phyloP scores from a whole-genome alignment of 1,284 basidiomycete genomes.

The Cryptococcus amylolentus region DNA sequence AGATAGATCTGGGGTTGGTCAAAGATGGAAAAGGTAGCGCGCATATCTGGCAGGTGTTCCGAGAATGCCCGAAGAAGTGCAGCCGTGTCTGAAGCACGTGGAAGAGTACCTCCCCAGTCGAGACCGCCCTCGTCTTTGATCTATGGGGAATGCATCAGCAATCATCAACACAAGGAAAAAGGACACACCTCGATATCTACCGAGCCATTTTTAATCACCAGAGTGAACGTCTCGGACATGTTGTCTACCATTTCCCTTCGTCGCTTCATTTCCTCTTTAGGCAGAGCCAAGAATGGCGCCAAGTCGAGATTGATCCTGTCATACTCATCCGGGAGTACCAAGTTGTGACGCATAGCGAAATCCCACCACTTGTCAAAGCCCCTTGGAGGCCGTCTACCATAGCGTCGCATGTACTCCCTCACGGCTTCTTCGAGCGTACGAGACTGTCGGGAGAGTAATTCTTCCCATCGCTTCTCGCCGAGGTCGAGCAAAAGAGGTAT shows the following conservation, averaged over 20 bases:
- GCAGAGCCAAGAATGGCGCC: constrained; percentile 71
- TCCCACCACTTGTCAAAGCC: constrained; percentile 87
- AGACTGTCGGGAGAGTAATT: constrained; percentile 67
- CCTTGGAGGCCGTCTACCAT: constrained; percentile 70
- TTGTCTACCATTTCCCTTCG: constrained; percentile 57
- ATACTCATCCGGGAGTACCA: constrained; percentile 84
- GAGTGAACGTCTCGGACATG: constrained; percentile 42
- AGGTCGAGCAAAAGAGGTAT: constrained; percentile 69
- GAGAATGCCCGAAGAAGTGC: constrained; percentile 36
- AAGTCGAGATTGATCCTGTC: constrained; percentile 72
- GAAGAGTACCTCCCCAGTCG: constrained; percentile 41
- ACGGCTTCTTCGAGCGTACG: constrained; percentile 68
- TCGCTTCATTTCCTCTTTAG: constrained; percentile 65
- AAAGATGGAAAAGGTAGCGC: constrained; percentile 52
- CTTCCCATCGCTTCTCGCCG: constrained; percentile 66
- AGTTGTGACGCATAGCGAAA: constrained; percentile 66
- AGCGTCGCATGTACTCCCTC: constrained; percentile 69
- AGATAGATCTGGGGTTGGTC: constrained; percentile 54
- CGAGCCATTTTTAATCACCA: constrained; percentile 34
- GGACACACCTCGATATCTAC: constrained; percentile 34
- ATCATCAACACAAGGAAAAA: not conserved
- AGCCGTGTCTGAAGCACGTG: constrained; percentile 21
- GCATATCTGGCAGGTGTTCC: constrained; percentile 43
- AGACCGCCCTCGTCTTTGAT: constrained; percentile 40
- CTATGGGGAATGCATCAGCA: constrained; percentile 9